Evolutionary conservation across 1,284 basidiomycete genomes (phyloP).

Genomic region (Tylopilus sp.): DNA sequence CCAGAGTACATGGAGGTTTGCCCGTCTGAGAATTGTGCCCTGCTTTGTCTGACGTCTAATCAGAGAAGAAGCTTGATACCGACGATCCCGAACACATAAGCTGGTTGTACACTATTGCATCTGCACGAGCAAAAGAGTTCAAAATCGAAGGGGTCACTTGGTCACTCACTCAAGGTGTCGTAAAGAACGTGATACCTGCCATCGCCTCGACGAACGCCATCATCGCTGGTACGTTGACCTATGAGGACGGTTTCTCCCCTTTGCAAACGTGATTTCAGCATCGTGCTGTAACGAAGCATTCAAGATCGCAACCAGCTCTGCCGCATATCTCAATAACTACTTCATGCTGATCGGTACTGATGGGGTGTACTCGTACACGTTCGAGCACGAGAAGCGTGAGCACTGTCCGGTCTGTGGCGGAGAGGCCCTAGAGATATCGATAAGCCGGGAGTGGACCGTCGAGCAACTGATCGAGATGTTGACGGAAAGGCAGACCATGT

Average conservation of each 20-base stretch:
- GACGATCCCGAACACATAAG: conserved; percentile 96
- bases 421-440: conserved; percentile 68
- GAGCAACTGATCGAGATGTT: conserved; percentile 83
- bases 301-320: conserved; percentile 94
- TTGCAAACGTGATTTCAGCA: conserved; percentile 45
- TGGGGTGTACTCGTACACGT: conserved; percentile 95
- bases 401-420: conserved; percentile 98
- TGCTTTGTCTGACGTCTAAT: conserved; percentile 6
- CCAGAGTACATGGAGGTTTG: conserved; percentile 79
- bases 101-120: conserved; percentile 85
- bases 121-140: conserved; percentile 82
- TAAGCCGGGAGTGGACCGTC: conserved; percentile 71
- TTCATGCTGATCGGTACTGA: conserved; percentile 98
- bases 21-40: not conserved
- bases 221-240: conserved; percentile 66
- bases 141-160: conserved; percentile 98
- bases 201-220: conserved; percentile 96
- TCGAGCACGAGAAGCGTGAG: conserved; percentile 86
- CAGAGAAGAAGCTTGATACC: conserved; percentile 92
- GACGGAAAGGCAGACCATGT: conserved; percentile 84
- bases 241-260: not conserved
- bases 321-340: conserved; percentile 95
- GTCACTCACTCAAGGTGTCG: conserved; percentile 96
- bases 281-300: conserved; percentile 99
- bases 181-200: conserved; percentile 99